Evolutionary conservation across 2,329 filamentous ascomycete species (phyloP).

Genomic region (Daldinia sp.): DNA sequence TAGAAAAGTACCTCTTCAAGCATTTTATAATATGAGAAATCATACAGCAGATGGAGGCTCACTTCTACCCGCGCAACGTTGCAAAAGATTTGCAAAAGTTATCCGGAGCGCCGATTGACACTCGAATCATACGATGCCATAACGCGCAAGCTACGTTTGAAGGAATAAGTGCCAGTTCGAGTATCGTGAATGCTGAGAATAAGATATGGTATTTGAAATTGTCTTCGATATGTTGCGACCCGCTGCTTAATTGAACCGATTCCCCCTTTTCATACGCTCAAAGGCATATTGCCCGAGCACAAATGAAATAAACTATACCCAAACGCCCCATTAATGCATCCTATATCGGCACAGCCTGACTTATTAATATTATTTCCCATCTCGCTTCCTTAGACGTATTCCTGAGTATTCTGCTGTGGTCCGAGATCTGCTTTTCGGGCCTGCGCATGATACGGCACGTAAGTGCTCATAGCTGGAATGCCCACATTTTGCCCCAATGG

Average conservation of each 20-base stretch:
- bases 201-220: background rate
- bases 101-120: background rate
- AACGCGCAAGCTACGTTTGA: too few relatives aligned
- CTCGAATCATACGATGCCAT: background rate
- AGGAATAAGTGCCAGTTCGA: background rate
- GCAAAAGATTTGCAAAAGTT: background rate
- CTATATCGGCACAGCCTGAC: slow-evolving; percentile 3
- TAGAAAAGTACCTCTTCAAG: too few relatives aligned
- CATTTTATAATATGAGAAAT: too few relatives aligned
- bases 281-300: background rate
- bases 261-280: background rate
- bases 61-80: background rate
- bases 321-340: slow-evolving; percentile 18
- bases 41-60: background rate
- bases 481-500: slow-evolving; percentile 30
- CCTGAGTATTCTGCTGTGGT: slow-evolving; percentile 29
- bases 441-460: slow-evolving; percentile 29
- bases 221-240: background rate
- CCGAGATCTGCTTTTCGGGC: slow-evolving; percentile 21
- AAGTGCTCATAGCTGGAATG: slow-evolving; percentile 29
- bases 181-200: background rate
- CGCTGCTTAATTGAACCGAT: background rate
- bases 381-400: slow-evolving; percentile 31
- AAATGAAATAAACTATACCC: background rate
- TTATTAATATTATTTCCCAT: background rate